Percentiles rank a stretch among this genome's conserved stretches.
Conservation (phyloP, 1,284 basidiomycete species). For the Flammula alnicola region DNA sequence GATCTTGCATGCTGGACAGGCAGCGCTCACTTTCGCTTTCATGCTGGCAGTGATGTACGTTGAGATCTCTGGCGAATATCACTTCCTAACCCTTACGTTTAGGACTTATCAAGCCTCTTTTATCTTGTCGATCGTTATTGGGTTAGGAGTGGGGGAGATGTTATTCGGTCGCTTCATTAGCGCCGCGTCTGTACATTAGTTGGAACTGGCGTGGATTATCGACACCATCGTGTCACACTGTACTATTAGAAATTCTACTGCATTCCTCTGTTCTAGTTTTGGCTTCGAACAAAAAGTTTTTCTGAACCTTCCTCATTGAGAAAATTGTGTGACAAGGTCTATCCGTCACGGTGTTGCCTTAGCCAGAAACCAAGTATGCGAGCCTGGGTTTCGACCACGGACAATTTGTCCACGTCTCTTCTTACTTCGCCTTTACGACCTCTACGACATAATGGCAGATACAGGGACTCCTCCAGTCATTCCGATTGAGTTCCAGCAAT, state of each 20-base stretch:
- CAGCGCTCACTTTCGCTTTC: slow-evolving; percentile 54
- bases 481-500: slow-evolving; percentile 61
- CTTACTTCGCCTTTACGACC: not conserved
- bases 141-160: slow-evolving; percentile 64
- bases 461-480: slow-evolving; percentile 61
- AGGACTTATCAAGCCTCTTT: slow-evolving; percentile 69
- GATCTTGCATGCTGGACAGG: slow-evolving; percentile 50
- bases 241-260: too few relatives aligned
- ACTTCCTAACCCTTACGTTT: not conserved
- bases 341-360: too few relatives aligned
- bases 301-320: slow-evolving; percentile 19
- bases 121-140: slow-evolving; percentile 60
- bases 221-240: too few relatives aligned
- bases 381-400: too few relatives aligned
- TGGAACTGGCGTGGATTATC: not conserved
- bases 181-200: slow-evolving; percentile 3
- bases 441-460: slow-evolving; percentile 42
- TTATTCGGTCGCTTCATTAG: slow-evolving; percentile 57
- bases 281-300: slow-evolving; percentile 31
- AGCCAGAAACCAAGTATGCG: too few relatives aligned
- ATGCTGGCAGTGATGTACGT: slow-evolving; percentile 71
- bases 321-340: too few relatives aligned
- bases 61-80: too few relatives aligned
- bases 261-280: not conserved
- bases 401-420: not conserved